Evolutionary conservation across 1,139 yeast species (phyloP).

Genomic region (Lodderomyces elongisporus): DNA sequence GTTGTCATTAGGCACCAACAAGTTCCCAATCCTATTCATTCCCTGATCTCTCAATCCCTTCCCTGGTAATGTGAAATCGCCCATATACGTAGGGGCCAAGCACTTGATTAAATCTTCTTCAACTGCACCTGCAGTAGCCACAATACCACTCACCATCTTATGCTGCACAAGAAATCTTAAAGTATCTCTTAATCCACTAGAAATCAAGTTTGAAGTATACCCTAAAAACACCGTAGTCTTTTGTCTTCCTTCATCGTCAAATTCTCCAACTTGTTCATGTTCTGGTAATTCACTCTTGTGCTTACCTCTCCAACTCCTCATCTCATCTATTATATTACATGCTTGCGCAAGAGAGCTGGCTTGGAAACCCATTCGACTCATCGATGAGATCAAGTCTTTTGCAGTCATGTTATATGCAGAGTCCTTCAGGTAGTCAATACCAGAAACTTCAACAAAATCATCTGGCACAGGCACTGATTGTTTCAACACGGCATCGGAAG

Average conservation of each 20-base stretch:
- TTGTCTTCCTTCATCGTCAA: slow-evolving; percentile 77
- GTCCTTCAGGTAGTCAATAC: slow-evolving; percentile 81
- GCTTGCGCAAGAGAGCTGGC: slow-evolving; percentile 83
- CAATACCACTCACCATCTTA: slow-evolving; percentile 91
- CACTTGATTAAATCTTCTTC: slow-evolving; percentile 97
- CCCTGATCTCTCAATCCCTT: slow-evolving; percentile 85
- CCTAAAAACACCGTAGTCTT: slow-evolving; percentile 91
- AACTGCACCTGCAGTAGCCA: slow-evolving; percentile 95
- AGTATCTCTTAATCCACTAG: slow-evolving; percentile 91
- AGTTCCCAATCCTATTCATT: slow-evolving; percentile 94
- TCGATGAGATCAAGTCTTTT: slow-evolving; percentile 66
- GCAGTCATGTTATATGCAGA: slow-evolving; percentile 70
- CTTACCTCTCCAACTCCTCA: slow-evolving; percentile 90
- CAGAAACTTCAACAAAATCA: slow-evolving; percentile 69
- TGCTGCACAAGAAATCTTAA: slow-evolving; percentile 84
- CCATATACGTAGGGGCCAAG: slow-evolving; percentile 91
- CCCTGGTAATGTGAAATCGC: slow-evolving; percentile 83
- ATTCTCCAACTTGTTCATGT: slow-evolving; percentile 66
- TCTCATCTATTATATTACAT: slow-evolving; percentile 83
- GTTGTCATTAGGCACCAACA: slow-evolving; percentile 95
- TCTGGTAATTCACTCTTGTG: slow-evolving; percentile 61
- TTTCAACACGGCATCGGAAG: slow-evolving; percentile 85
- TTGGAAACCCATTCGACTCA: slow-evolving; percentile 98
- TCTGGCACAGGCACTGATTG: slow-evolving; percentile 84
- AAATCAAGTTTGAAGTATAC: slow-evolving; percentile 92